phyloP scores from a whole-genome alignment of 306 rosid genomes.

The Erythrophleum fordii region DNA sequence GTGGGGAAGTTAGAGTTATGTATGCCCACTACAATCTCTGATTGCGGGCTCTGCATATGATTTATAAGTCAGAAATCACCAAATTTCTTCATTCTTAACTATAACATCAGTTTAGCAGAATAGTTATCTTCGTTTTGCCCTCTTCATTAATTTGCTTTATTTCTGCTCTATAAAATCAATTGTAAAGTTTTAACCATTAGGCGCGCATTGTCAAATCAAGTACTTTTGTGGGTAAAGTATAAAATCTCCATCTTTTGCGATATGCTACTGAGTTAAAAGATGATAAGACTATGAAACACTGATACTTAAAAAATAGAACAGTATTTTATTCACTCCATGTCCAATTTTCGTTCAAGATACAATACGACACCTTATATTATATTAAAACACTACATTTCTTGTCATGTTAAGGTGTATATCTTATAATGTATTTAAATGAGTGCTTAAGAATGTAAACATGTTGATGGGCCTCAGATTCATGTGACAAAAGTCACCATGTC shows the following conservation, averaged over 20 bases:
- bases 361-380: too few relatives aligned
- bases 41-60: background rate
- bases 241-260: background rate
- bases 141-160: background rate
- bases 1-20: slow-evolving; percentile 1
- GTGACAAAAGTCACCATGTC: background rate
- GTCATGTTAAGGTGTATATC: too few relatives aligned
- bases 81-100: slow-evolving; percentile 30
- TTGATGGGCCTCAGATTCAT: background rate
- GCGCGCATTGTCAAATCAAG: background rate
- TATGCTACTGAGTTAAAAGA: too few relatives aligned
- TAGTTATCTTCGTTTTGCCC: background rate
- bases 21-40: slow-evolving; percentile 31
- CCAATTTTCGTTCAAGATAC: too few relatives aligned
- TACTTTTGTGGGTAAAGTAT: background rate
- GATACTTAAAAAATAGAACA: too few relatives aligned
- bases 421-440: too few relatives aligned
- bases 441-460: too few relatives aligned
- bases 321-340: too few relatives aligned
- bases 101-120: slow-evolving; percentile 15
- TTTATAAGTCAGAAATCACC: background rate
- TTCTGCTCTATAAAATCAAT: background rate
- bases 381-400: too few relatives aligned
- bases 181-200: background rate
- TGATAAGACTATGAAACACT: too few relatives aligned